A percentile compares a stretch with the other conserved stretches of the same genome.
Conservation (phyloP, 1,139 yeast species). For the Blastobotrys niveus region DNA sequence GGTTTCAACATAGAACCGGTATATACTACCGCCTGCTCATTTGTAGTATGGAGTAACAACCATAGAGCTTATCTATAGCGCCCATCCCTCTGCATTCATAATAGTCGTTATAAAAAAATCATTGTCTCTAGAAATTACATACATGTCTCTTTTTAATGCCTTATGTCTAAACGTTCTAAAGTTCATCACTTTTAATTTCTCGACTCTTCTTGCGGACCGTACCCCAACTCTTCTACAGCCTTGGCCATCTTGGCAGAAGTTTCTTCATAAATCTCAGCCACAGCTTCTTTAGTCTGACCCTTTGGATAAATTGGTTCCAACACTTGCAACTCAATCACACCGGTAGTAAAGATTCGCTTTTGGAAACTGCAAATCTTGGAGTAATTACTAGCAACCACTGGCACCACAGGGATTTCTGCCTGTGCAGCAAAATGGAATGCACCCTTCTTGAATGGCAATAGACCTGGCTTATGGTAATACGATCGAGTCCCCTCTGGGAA, state of each 20-base stretch:
- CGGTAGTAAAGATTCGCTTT: constrained; percentile 42
- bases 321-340: constrained; percentile 59
- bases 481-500: constrained; percentile 96
- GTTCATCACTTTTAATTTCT: constrained; percentile 7
- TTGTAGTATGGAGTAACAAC: too few relatives aligned
- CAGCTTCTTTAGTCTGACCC: constrained; percentile 55
- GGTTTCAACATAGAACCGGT: too few relatives aligned
- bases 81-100: too few relatives aligned
- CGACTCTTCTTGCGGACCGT: constrained; percentile 24
- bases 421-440: constrained; percentile 96
- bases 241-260: constrained; percentile 38
- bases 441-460: constrained; percentile 91
- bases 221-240: constrained; percentile 33
- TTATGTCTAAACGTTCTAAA: not conserved
- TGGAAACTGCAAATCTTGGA: constrained; percentile 63
- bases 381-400: constrained; percentile 81
- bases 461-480: constrained; percentile 54
- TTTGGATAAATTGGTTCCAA: constrained; percentile 61
- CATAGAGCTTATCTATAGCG: too few relatives aligned
- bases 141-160: too few relatives aligned
- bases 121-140: not conserved
- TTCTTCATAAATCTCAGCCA: constrained; percentile 43
- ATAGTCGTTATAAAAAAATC: not conserved
- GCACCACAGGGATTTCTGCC: constrained; percentile 83
- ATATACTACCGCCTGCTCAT: too few relatives aligned